Evolutionary conservation across 768 basidiomycete genomes (phyloP).

Genomic region (Pilatotrama ljubarskyi): DNA sequence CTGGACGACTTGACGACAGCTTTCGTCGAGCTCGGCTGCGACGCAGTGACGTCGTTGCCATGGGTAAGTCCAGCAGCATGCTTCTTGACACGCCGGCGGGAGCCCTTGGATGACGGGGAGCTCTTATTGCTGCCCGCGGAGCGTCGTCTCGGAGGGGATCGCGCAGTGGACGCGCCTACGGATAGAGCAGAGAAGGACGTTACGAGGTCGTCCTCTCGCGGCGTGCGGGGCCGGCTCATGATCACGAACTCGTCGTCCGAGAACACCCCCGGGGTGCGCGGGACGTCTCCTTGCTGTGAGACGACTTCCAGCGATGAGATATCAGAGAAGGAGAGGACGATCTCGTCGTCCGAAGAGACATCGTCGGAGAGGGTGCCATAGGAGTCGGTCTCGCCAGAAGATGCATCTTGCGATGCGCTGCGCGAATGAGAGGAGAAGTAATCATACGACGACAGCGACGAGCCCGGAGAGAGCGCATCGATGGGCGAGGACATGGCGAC

Average conservation of each 20-base stretch:
- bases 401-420: slow-evolving; percentile 1
- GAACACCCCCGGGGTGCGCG: slow-evolving; percentile 31
- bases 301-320: slow-evolving; percentile 36
- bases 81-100: slow-evolving; percentile 9
- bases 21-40: background rate
- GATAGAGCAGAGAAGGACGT: slow-evolving; percentile 22
- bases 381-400: slow-evolving; percentile 26
- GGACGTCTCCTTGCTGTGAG: slow-evolving; percentile 16
- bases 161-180: slow-evolving; percentile 1
- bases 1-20: background rate
- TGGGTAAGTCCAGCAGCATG: background rate
- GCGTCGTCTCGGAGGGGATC: background rate
- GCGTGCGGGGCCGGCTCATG: slow-evolving; percentile 38
- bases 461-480: slow-evolving; percentile 21
- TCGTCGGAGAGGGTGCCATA: slow-evolving; percentile 29
- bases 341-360: slow-evolving; percentile 48
- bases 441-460: slow-evolving; percentile 34
- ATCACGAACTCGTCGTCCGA: slow-evolving; percentile 56
- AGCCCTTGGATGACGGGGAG: background rate
- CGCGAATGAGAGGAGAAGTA: slow-evolving; percentile 30
- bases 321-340: slow-evolving; percentile 46
- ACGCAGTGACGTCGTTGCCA: slow-evolving; percentile 6
- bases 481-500: slow-evolving; percentile 24
- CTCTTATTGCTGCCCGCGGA: slow-evolving; percentile 7
- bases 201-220: slow-evolving; percentile 21